phyloP scores from a whole-genome alignment of 1,139 yeast species.

The Lodderomyces pseudojiufengensis region DNA sequence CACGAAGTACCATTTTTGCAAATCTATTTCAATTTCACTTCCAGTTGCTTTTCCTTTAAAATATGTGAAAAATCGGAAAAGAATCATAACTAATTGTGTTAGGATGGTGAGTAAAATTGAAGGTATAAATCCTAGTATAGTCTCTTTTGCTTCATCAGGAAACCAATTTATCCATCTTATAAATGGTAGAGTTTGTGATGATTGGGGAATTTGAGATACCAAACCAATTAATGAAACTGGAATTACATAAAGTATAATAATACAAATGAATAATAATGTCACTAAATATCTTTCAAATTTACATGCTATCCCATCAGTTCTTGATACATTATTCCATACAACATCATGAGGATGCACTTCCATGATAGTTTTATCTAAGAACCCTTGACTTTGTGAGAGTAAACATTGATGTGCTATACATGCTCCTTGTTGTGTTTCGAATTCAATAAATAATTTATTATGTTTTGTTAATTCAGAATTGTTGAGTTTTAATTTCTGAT shows the following conservation, averaged over 20 bases:
- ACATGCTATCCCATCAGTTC: slow-evolving; percentile 28
- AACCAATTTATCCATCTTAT: slow-evolving; percentile 47
- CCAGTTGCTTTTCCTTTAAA: slow-evolving; percentile 54
- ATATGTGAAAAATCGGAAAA: slow-evolving; percentile 47
- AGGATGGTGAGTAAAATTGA: slow-evolving; percentile 55
- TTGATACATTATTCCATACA: slow-evolving; percentile 52
- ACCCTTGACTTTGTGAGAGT: slow-evolving; percentile 40
- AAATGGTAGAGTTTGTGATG: slow-evolving; percentile 53
- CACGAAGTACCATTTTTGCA: slow-evolving; percentile 65
- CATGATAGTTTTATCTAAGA: slow-evolving; percentile 38
- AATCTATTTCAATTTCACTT: slow-evolving; percentile 52
- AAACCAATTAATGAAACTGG: slow-evolving; percentile 73
- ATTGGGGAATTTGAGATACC: slow-evolving; percentile 59
- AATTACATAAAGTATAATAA: slow-evolving; percentile 59
- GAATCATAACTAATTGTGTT: slow-evolving; percentile 51
- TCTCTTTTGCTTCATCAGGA: slow-evolving; percentile 51
- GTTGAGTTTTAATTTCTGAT: slow-evolving; percentile 18
- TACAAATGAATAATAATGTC: slow-evolving; percentile 37
- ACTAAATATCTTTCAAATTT: slow-evolving; percentile 40
- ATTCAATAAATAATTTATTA: slow-evolving; percentile 51
- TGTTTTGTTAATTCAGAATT: slow-evolving; percentile 20
- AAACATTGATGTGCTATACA: slow-evolving; percentile 54
- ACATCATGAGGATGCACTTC: slow-evolving; percentile 57
- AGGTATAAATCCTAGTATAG: slow-evolving; percentile 57
- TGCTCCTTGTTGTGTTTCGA: slow-evolving; percentile 46